These are phyloP conservation scores for Aspergillus vadensis DNA, from an alignment of 2,329 filamentous ascomycete genomes.

Conservation along the genomic window DNA sequence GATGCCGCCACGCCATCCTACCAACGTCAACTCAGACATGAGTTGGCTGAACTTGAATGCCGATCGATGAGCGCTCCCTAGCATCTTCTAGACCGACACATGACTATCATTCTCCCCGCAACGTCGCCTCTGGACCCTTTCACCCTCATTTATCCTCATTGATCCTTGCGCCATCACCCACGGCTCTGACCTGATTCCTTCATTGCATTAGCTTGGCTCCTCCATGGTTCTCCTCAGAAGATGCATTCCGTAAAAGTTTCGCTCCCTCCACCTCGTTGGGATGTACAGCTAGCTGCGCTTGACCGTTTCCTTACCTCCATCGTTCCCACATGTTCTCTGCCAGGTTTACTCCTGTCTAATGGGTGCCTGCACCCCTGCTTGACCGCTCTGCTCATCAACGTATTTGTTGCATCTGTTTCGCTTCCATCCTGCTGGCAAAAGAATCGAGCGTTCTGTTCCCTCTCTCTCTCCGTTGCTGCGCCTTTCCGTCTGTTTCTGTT, in stretches of 20 bases:
- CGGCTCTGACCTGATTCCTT: slow-evolving; percentile 2
- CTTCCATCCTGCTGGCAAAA: slow-evolving; percentile 2
- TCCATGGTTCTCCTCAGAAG: neutral
- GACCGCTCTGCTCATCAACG: neutral
- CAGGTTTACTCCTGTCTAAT: neutral
- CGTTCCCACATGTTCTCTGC: neutral
- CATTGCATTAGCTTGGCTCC: neutral
- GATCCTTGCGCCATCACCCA: neutral
- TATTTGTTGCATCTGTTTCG: neutral
- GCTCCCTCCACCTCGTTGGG: slow-evolving; percentile 1
- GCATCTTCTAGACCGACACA: neutral
- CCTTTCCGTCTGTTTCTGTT: neutral
- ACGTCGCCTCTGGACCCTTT: neutral
- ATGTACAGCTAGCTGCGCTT: slow-evolving; percentile 17
- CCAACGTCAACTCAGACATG: slow-evolving; percentile 43
- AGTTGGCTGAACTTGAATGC: slow-evolving; percentile 47
- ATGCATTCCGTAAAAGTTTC: slow-evolving; percentile 10
- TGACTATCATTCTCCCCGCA: neutral
- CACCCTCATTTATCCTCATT: neutral
- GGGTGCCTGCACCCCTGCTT: neutral
- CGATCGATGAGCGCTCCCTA: slow-evolving; percentile 22
- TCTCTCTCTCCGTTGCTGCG: neutral
- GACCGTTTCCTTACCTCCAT: neutral
- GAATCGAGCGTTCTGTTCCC: slow-evolving; percentile 1
- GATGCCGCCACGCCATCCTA: slow-evolving; percentile 18